Conservation (phyloP, 768 basidiomycete species). For the Boletus sp. region DNA sequence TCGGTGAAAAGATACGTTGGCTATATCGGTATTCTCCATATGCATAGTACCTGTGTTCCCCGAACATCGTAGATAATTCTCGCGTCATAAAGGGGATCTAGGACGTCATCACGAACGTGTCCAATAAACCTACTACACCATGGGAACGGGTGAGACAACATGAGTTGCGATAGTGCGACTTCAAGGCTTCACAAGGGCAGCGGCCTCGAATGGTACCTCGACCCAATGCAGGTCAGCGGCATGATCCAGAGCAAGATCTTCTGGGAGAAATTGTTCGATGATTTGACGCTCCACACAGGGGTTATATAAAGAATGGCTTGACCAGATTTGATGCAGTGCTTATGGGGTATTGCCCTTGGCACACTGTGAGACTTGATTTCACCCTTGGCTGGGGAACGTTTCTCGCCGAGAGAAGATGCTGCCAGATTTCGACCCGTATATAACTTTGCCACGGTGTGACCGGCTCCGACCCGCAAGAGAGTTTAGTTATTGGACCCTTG, state of each 20-base stretch:
- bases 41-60: not conserved
- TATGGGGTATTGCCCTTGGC: not conserved
- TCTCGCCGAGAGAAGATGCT: not conserved
- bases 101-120: not conserved
- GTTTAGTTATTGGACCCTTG: slow-evolving; percentile 3
- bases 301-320: not conserved
- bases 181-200: too few species aligned
- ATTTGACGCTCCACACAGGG: not conserved
- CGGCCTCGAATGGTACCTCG: not conserved
- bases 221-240: not conserved
- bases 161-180: not conserved
- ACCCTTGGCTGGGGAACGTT: not conserved
- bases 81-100: not conserved
- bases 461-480: slow-evolving; percentile 10
- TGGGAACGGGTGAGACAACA: not conserved
- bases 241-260: not conserved
- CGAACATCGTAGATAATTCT: not conserved
- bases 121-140: not conserved
- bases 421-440: not conserved
- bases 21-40: not conserved
- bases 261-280: slow-evolving; percentile 1
- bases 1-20: not conserved
- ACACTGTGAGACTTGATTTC: slow-evolving; percentile 3
- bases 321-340: not conserved
- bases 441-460: not conserved